These are phyloP conservation scores for Tricholoma matsutake DNA, from an alignment of 768 basidiomycete genomes.

Conservation along the genomic window DNA sequence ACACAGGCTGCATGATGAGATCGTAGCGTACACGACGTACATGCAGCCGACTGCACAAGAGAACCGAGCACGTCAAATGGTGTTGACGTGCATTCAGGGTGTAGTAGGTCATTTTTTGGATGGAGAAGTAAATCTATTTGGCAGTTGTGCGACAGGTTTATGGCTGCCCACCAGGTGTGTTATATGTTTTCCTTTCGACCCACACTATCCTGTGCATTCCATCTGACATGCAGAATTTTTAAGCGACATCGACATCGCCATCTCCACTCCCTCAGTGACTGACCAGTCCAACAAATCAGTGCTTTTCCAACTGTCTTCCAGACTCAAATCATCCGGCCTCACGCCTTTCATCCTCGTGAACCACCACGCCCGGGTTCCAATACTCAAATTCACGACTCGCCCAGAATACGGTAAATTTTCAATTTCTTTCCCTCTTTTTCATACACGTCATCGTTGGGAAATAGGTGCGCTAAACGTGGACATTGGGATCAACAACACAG, in stretches of 20 bases:
- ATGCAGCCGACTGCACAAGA: slow-evolving; percentile 55
- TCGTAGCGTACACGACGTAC: slow-evolving; percentile 53
- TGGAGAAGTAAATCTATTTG: slow-evolving; percentile 53
- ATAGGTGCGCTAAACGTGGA: slow-evolving; percentile 60
- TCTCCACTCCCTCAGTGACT: slow-evolving; percentile 24
- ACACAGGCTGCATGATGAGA: slow-evolving; percentile 60
- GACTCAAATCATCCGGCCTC: slow-evolving; percentile 42
- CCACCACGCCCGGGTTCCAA: slow-evolving; percentile 47
- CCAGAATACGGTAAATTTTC: slow-evolving; percentile 33
- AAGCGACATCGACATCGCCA: slow-evolving; percentile 35
- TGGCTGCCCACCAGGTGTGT: slow-evolving; percentile 61
- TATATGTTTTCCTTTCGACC: background rate
- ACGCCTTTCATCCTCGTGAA: slow-evolving; percentile 33
- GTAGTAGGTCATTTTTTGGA: slow-evolving; percentile 46
- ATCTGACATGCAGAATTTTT: background rate
- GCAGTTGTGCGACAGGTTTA: slow-evolving; percentile 57
- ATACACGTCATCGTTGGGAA: background rate
- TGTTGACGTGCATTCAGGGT: slow-evolving; percentile 45
- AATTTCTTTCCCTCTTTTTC: background rate
- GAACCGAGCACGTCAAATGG: slow-evolving; percentile 38
- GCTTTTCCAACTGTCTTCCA: slow-evolving; percentile 46
- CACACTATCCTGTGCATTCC: background rate
- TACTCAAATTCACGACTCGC: slow-evolving; percentile 55
- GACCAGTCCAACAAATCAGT: slow-evolving; percentile 33
- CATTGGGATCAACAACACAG: slow-evolving; percentile 60